Conservation (phyloP, 208 protist species). For the Trypanosoma scelopori region DNA sequence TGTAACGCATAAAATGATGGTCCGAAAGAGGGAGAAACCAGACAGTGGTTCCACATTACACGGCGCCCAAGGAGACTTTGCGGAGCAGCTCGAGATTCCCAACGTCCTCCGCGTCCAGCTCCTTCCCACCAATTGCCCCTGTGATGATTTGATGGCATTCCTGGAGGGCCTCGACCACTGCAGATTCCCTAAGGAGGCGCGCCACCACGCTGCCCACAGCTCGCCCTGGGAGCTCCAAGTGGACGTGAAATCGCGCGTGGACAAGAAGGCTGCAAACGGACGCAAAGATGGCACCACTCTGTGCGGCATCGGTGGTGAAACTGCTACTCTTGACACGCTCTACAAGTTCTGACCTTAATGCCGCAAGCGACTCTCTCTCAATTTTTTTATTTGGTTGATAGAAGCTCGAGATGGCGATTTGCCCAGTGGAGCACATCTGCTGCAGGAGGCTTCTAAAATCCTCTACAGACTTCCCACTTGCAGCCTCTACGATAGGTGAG, state of each 20-base stretch:
- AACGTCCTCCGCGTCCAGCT: slow-evolving; percentile 22
- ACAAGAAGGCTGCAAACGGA: slow-evolving; percentile 53
- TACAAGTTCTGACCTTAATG: slow-evolving; percentile 29
- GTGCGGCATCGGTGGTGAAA: slow-evolving; percentile 37
- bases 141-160: slow-evolving; percentile 40
- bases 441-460: slow-evolving; percentile 42
- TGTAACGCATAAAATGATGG: too few relatives aligned
- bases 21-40: too few relatives aligned
- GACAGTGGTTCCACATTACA: too few relatives aligned
- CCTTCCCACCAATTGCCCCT: slow-evolving; percentile 32
- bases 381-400: slow-evolving; percentile 67
- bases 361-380: slow-evolving; percentile 55
- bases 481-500: slow-evolving; percentile 37
- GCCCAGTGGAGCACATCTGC: slow-evolving; percentile 43
- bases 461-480: slow-evolving; percentile 46
- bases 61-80: slow-evolving; percentile 23
- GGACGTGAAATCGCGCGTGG: slow-evolving; percentile 46
- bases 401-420: slow-evolving; percentile 64
- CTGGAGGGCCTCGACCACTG: slow-evolving; percentile 24
- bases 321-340: slow-evolving; percentile 26
- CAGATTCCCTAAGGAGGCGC: slow-evolving; percentile 33
- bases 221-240: slow-evolving; percentile 60
- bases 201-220: slow-evolving; percentile 55
- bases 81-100: slow-evolving; percentile 43
- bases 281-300: slow-evolving; percentile 48